Percentiles rank a stretch among this genome's conserved stretches.
These are phyloP conservation scores for Prunus kanzakura DNA, from an alignment of 306 rosid genomes.

Conservation along the genomic window DNA sequence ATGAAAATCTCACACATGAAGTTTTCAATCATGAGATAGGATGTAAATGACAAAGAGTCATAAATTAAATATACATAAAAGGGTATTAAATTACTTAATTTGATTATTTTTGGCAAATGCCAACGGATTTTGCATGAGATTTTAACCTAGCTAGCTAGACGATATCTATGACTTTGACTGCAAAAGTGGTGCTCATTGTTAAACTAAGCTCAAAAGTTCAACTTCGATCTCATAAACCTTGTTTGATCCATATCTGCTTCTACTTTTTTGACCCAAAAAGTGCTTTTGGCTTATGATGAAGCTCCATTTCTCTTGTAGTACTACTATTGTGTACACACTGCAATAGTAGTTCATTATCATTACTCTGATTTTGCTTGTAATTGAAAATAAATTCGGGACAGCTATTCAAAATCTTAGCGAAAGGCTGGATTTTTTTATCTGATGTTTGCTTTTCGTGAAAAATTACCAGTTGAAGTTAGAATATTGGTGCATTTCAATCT, in stretches of 20 bases:
- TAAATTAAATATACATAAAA: slow-evolving; percentile 7
- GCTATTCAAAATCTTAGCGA: background rate
- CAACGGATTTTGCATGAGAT: slow-evolving; percentile 17
- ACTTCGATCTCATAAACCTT: slow-evolving; percentile 20
- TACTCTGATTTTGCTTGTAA: background rate
- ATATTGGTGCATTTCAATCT: too few relatives aligned
- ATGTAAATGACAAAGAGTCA: slow-evolving; percentile 30
- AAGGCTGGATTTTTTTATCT: background rate
- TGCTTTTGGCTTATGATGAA: background rate
- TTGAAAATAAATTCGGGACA: background rate
- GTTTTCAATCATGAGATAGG: slow-evolving; percentile 41
- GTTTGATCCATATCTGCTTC: slow-evolving; percentile 9
- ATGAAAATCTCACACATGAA: slow-evolving; percentile 21
- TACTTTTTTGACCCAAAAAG: slow-evolving; percentile 7
- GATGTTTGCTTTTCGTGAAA: background rate
- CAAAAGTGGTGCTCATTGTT: slow-evolving; percentile 18
- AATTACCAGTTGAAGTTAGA: background rate
- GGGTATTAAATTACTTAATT: slow-evolving; percentile 19
- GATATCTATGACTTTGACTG: slow-evolving; percentile 36
- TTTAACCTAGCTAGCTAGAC: slow-evolving; percentile 9
- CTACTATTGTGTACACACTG: background rate
- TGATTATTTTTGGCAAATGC: slow-evolving; percentile 13
- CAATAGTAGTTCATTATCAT: background rate
- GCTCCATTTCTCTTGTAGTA: background rate
- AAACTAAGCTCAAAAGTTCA: slow-evolving; percentile 24